Evolutionary conservation across 192 early-diverging fungal genomes (phyloP), one percentile per base, ranked within the genome.

Genomic region (Coemansia sp.): DNA sequence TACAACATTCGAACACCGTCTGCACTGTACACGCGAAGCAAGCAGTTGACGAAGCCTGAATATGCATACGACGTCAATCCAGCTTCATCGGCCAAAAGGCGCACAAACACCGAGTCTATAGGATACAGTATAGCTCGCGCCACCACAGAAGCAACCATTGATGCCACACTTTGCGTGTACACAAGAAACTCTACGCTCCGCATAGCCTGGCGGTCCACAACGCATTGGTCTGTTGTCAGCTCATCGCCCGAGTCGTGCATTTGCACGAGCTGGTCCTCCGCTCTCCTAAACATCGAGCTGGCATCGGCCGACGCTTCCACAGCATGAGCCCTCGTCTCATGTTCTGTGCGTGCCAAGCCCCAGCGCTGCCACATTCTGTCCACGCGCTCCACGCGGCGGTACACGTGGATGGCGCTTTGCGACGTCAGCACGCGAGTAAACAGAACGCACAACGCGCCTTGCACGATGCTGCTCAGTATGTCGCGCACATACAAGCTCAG

Each of bases 31-130:
- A 14, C 32, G n/a, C 61, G 60, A 9, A 2, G 13, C 32, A 73
- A 37, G 55, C 75, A 78, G 27, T 63, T 59, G 27, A 64, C 61
- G 50, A 77, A 77, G 20, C 75, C 75, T 2, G 57, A 48, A 52
- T 65, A 77, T 3, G 38, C 69, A 20, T 45, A 18, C 20, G 23
- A 1, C 1, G 75, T 77, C 24, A 78, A 52, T n/a, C 69, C 75
- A 1, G 70, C 57, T 63, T 78, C 70, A 26, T 78, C 75, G 2
- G 69, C 75, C 63, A 78, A 55, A 62, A 78, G 59, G 1, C 75
- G 57, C 35, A 78, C 37, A 2, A 69, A 11, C 2, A 72, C 27
- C 16, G 75, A 7, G 56, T 68, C 66, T 18, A 73, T 52, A 4
- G 75, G 75, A 11, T 73, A 78, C 38, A 73, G 6, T 41, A 59